Evolutionary conservation across 345 rosid species (phyloP).

Genomic region (Acer yangbiense): DNA sequence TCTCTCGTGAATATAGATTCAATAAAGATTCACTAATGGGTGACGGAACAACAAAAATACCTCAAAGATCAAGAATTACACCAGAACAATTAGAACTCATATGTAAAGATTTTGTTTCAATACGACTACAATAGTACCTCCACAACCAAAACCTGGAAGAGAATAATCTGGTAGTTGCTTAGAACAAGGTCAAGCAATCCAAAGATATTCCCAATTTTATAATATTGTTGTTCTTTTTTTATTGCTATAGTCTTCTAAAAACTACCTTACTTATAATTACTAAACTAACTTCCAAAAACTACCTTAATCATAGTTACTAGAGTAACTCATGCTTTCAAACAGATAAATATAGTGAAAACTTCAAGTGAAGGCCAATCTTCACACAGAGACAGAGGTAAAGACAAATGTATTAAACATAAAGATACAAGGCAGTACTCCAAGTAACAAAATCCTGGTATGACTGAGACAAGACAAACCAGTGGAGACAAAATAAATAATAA

Average conservation of each 20-base stretch:
- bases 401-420: slow-evolving; percentile 18
- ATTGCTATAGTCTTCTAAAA: neutral
- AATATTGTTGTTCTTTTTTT: neutral
- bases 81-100: no score
- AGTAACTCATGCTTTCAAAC: neutral
- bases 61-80: no score
- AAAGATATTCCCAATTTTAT: neutral
- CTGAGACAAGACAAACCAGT: slow-evolving; percentile 8
- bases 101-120: neutral
- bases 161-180: neutral
- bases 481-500: slow-evolving; percentile 14
- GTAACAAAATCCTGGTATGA: neutral
- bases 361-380: slow-evolving; percentile 8
- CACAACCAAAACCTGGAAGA: neutral
- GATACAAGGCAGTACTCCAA: slow-evolving; percentile 21
- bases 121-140: neutral
- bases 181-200: neutral
- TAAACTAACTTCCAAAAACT: neutral
- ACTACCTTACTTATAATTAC: neutral
- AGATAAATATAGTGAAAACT: neutral
- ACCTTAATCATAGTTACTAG: neutral
- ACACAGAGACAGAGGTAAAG: slow-evolving; percentile 7
- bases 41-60: no score
- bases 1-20: no score
- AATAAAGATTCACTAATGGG: no score